Base-by-base conservation (phyloP, 495 filamentous ascomycete genomes). In the Evansstolkia leycettana region DNA sequence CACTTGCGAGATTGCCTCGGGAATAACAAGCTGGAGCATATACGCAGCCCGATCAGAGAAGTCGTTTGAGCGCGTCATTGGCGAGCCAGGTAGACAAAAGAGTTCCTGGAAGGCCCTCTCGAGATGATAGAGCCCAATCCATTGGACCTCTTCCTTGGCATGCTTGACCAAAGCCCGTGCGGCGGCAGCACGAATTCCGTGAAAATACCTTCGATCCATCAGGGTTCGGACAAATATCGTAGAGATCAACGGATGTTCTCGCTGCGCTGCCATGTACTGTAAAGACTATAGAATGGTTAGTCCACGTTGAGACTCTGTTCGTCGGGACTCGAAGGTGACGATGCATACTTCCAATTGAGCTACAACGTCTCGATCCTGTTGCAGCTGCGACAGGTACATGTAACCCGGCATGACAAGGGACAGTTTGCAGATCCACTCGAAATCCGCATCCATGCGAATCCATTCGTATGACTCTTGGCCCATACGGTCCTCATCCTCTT, bases 361-460 rank as follows among this genome's bases (percentile, higher is more conserved):
- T 31, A 94, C 80, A 31, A 99, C 85, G 60, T 99, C 90, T 40
- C 88, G 70, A 62, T 99, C 90, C 49, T 99, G 92, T 48, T 99
- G 90, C 28, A 99, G 64, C 51, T 99, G 90, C 1, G 90, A 95
- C 36, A 94, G 69, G 50, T 85, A 94, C 90, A 99, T 99, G 63
- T 95, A 96, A 2, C 80, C 70, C 6, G 84, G 85, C 76, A 94
- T 83, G 19, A 71, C 75, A 32, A 88, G 68, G 27, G 75, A 74
- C 33, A 83, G 67, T 34, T 80, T 79, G 60, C 83, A 88, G 26
- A 95, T 76, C 90, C 90, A 99, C 50, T 99, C 90, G 46, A 95
- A 95, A 55, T 99, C 90, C 13, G 88, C 85, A 58, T 99, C 90
- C 69, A 96, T 82, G 11, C 90, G 77, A 40, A 96, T 90, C 90